Conservation (phyloP, 208 protist genomes). For the Trypanosoma lewisi region DNA sequence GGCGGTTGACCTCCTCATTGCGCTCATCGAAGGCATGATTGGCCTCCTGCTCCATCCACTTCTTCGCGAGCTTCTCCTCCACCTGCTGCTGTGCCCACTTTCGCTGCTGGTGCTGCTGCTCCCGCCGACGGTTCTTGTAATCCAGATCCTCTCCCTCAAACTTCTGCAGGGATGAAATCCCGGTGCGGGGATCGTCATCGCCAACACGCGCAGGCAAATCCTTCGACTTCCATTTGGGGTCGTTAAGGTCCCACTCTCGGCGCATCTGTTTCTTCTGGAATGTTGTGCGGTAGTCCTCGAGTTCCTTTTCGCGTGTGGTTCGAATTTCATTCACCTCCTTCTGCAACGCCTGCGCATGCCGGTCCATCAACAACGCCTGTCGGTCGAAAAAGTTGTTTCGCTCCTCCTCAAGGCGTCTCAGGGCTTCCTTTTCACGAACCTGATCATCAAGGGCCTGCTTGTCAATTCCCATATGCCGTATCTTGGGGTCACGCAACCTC, state of each 20-base stretch:
- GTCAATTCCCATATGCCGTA: constrained; percentile 92
- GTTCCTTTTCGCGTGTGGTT: constrained; percentile 67
- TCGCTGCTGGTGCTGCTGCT: constrained; percentile 85
- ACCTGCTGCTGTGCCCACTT: constrained; percentile 83
- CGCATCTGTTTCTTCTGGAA: constrained; percentile 84
- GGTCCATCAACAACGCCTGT: constrained; percentile 86
- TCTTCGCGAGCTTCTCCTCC: constrained; percentile 90
- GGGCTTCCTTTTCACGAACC: constrained; percentile 86
- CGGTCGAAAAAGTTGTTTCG: constrained; percentile 86
- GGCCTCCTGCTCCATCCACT: constrained; percentile 90
- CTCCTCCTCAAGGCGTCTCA: constrained; percentile 81
- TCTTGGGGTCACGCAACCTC: constrained; percentile 89
- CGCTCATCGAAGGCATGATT: constrained; percentile 81
- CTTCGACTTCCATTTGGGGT: constrained; percentile 72
- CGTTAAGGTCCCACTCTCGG: constrained; percentile 91
- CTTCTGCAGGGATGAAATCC: constrained; percentile 81
- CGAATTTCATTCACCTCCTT: constrained; percentile 85
- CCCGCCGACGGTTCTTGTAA: constrained; percentile 47
- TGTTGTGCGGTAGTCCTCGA: constrained; percentile 82
- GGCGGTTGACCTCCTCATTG: constrained; percentile 83
- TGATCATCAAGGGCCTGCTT: constrained; percentile 87
- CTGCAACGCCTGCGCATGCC: constrained; percentile 84
- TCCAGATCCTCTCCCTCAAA: constrained; percentile 93
- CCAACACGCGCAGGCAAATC: constrained; percentile 84
- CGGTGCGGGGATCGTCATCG: constrained; percentile 89